Percentiles rank a stretch among this genome's conserved stretches.
These are phyloP conservation scores for Euphorbia tirucalli DNA, from an alignment of 345 rosid genomes.

Conservation along the genomic window DNA sequence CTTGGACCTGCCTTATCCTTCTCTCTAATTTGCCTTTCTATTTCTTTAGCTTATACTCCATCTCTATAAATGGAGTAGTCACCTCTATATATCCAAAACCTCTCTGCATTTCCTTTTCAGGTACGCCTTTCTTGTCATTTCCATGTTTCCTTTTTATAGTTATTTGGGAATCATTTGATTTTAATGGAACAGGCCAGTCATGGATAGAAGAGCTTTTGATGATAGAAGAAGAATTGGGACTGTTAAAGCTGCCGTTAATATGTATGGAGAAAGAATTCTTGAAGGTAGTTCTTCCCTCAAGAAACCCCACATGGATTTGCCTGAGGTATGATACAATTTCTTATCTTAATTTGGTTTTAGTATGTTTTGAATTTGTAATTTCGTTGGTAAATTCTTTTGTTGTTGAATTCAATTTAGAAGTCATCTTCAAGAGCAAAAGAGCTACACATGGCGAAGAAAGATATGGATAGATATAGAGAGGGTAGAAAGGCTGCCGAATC, in stretches of 20 bases:
- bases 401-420: slow-evolving; percentile 25
- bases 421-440: slow-evolving; percentile 56
- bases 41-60: neutral
- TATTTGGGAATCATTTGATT: neutral
- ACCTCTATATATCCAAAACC: neutral
- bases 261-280: slow-evolving; percentile 47
- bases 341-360: neutral
- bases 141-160: neutral
- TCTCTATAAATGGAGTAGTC: neutral
- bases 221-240: slow-evolving; percentile 49
- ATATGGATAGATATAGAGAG: slow-evolving; percentile 46
- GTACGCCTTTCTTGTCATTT: slow-evolving; percentile 9
- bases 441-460: slow-evolving; percentile 53
- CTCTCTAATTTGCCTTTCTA: neutral
- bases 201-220: slow-evolving; percentile 42
- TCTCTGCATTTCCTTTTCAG: neutral
- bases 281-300: slow-evolving; percentile 32
- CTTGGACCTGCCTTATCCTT: slow-evolving; percentile 1
- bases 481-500: slow-evolving; percentile 49
- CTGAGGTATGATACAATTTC: slow-evolving; percentile 42
- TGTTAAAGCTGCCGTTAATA: slow-evolving; percentile 58
- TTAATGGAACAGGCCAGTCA: slow-evolving; percentile 20
- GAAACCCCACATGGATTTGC: slow-evolving; percentile 37
- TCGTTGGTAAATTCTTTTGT: neutral
- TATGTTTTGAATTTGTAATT: neutral